These are phyloP conservation scores for Ambrosia trifida DNA, from an alignment of 129 eudicot genomes.

Conservation along the genomic window DNA sequence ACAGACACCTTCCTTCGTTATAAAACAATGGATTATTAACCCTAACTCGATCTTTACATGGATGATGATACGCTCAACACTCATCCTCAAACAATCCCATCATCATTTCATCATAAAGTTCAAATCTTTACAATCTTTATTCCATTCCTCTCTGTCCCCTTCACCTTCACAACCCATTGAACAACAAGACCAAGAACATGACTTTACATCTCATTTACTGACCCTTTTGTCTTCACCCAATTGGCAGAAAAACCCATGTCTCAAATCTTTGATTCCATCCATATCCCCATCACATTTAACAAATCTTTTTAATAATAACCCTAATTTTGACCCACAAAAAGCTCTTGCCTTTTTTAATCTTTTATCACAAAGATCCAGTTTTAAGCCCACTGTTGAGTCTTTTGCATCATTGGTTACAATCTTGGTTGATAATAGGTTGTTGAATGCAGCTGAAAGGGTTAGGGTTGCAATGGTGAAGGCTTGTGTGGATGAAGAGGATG, in stretches of 20 bases:
- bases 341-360: slow-evolving; percentile 53
- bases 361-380: slow-evolving; percentile 43
- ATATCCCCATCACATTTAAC: slow-evolving; percentile 54
- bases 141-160: slow-evolving; percentile 30
- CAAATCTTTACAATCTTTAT: slow-evolving; percentile 26
- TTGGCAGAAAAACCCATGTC: slow-evolving; percentile 61
- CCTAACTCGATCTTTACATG: slow-evolving; percentile 3
- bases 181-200: slow-evolving; percentile 13
- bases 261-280: slow-evolving; percentile 45
- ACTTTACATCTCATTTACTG: slow-evolving; percentile 42
- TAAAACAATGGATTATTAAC: slow-evolving; percentile 28
- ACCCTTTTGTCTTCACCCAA: slow-evolving; percentile 53
- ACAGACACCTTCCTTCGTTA: neutral
- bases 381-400: slow-evolving; percentile 51
- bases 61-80: slow-evolving; percentile 46
- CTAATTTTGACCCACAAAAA: slow-evolving; percentile 58
- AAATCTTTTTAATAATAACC: slow-evolving; percentile 43
- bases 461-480: slow-evolving; percentile 63
- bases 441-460: slow-evolving; percentile 52
- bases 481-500: slow-evolving; percentile 57
- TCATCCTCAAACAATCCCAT: slow-evolving; percentile 32
- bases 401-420: slow-evolving; percentile 52
- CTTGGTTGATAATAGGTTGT: slow-evolving; percentile 35
- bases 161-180: slow-evolving; percentile 10
- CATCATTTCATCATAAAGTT: slow-evolving; percentile 27